Conservation (phyloP, 108 stramenopile species). For the Mayamaea pseudoterrestris region DNA sequence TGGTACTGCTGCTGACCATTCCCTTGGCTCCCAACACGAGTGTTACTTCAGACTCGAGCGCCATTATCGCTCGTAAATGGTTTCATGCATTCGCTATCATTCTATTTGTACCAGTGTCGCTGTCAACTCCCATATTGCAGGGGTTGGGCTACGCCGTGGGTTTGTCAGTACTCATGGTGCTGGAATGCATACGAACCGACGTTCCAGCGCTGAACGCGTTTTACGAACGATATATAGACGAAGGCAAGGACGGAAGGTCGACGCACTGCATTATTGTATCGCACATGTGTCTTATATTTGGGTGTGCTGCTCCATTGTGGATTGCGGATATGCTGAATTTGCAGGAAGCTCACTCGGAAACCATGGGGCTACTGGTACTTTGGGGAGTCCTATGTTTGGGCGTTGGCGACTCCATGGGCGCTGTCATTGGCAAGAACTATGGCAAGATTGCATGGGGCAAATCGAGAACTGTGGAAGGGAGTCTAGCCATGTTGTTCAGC, state of each 20-base stretch:
- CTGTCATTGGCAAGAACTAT: conserved; percentile 34
- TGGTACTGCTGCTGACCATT: conserved; percentile 3
- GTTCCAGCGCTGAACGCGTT: conserved; percentile 17
- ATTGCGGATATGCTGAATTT: conserved; percentile 5
- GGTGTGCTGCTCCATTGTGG: conserved; percentile 71
- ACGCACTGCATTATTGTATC: conserved; percentile 46
- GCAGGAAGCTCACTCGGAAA: background rate
- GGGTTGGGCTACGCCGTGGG: conserved; percentile 65
- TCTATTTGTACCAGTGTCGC: conserved; percentile 51
- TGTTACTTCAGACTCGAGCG: background rate
- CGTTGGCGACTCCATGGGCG: conserved; percentile 68
- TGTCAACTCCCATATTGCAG: conserved; percentile 50
- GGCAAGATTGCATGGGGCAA: conserved; percentile 25
- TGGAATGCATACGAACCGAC: conserved; percentile 44
- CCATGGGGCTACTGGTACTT: conserved; percentile 13
- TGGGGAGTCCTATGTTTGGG: conserved; percentile 60
- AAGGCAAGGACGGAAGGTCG: background rate
- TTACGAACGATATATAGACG: conserved; percentile 23
- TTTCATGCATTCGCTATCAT: conserved; percentile 67
- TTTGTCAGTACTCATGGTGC: conserved; percentile 32
- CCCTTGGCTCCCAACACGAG: conserved; percentile 1
- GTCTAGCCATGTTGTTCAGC: conserved; percentile 58
- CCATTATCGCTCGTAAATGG: conserved; percentile 60
- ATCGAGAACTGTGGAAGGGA: conserved; percentile 60
- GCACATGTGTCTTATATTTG: conserved; percentile 58